Conservation (phyloP, 805 yeast species). For the Starmerella asiatica region DNA sequence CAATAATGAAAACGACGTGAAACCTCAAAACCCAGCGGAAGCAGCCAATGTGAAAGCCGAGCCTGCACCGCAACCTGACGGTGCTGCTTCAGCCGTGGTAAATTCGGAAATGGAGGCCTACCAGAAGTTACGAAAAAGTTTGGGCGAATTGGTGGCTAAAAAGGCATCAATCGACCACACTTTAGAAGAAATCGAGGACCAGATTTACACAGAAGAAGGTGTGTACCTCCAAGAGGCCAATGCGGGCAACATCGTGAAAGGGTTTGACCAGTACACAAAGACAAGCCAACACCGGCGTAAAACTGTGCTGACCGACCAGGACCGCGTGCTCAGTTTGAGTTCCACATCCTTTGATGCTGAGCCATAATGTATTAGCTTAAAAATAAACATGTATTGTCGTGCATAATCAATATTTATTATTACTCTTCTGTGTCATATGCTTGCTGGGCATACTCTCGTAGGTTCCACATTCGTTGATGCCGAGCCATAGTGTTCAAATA, state of each 20-base stretch:
- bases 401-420: background rate
- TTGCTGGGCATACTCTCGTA: conserved; percentile 10
- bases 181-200: conserved; percentile 52
- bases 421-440: conserved; percentile 9
- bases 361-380: background rate
- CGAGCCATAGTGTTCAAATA: too few species aligned
- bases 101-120: conserved; percentile 34
- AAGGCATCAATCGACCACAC: conserved; percentile 50
- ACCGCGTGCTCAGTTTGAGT: conserved; percentile 66
- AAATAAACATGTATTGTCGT: background rate
- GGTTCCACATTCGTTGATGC: too few species aligned
- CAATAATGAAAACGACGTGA: background rate
- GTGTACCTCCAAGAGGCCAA: conserved; percentile 59
- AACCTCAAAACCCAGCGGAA: background rate
- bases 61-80: background rate
- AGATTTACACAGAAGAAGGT: conserved; percentile 64
- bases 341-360: conserved; percentile 29
- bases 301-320: conserved; percentile 47
- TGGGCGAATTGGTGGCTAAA: conserved; percentile 47
- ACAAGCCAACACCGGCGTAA: conserved; percentile 34
- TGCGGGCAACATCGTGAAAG: conserved; percentile 76
- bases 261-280: conserved; percentile 71
- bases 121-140: conserved; percentile 49
- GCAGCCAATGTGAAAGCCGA: background rate
- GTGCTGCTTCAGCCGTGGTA: background rate